Conservation (phyloP, 1,284 basidiomycete genomes). For the Erythrobasidium hasegawianum region DNA sequence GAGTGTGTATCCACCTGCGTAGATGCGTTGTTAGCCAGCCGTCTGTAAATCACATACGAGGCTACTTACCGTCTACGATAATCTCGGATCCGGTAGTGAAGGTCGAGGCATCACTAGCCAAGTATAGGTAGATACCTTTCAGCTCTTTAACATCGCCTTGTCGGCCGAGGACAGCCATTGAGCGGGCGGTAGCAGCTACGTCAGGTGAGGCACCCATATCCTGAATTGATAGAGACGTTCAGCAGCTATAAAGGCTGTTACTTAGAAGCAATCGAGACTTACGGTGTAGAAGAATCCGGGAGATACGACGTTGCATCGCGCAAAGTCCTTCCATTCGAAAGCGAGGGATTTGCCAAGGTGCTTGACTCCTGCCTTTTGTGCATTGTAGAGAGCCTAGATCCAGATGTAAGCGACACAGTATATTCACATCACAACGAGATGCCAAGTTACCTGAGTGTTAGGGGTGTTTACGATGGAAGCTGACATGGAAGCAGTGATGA, state of each 20-base stretch:
- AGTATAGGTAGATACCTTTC: constrained; percentile 34
- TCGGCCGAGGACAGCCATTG: constrained; percentile 32
- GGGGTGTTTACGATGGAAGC: constrained; percentile 47
- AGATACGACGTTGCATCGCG: constrained; percentile 48
- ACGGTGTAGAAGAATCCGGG: constrained; percentile 48
- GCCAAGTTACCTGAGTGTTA: constrained; percentile 6
- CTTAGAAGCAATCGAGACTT: too few relatives aligned
- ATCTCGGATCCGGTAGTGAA: constrained; percentile 33
- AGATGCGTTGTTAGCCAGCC: not conserved
- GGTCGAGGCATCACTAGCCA: constrained; percentile 30
- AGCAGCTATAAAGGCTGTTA: too few relatives aligned
- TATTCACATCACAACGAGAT: not conserved
- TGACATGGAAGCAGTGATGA: constrained; percentile 48
- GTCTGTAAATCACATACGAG: not conserved
- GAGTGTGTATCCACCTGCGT: constrained; percentile 30
- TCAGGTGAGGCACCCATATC: constrained; percentile 30
- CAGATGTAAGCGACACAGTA: too few relatives aligned
- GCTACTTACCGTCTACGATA: constrained; percentile 22
- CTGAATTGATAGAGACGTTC: not conserved
- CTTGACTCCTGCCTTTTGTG: constrained; percentile 45
- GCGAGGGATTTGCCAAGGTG: constrained; percentile 47
- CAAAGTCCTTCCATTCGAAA: constrained; percentile 48
- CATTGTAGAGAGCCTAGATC: constrained; percentile 47
- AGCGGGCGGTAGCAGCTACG: constrained; percentile 9
- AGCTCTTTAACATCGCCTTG: constrained; percentile 31